phyloP scores from a whole-genome alignment of 2,329 filamentous ascomycete species.

The Zymoseptoria tritici region DNA sequence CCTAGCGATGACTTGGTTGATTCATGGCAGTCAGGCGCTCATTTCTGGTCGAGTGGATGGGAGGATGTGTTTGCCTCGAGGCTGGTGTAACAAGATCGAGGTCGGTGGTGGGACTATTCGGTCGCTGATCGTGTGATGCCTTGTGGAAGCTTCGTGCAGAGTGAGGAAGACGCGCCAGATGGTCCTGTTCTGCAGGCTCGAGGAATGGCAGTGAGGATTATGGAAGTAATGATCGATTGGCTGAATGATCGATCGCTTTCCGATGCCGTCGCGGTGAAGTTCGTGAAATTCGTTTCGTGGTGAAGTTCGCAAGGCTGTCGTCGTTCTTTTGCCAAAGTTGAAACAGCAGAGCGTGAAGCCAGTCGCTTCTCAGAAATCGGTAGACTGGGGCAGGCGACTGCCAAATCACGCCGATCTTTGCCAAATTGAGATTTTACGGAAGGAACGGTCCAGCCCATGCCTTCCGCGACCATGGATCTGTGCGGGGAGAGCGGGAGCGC shows the following conservation, averaged over 20 bases:
- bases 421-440: neutral
- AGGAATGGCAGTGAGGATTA: neutral
- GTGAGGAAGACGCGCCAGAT: neutral
- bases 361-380: neutral
- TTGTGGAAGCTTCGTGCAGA: neutral
- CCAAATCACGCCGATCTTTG: neutral
- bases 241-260: neutral
- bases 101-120: neutral
- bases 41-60: neutral
- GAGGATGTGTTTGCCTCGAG: neutral
- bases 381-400: neutral
- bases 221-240: neutral
- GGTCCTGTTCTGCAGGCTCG: neutral
- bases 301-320: neutral
- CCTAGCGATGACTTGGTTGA: neutral
- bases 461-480: neutral
- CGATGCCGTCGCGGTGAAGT: neutral
- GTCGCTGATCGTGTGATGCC: neutral
- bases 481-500: neutral
- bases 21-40: neutral
- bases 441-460: neutral
- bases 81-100: neutral
- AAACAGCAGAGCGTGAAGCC: neutral
- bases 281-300: neutral
- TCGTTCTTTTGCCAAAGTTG: neutral